These are phyloP conservation scores for Skeletonema grethae DNA, from an alignment of 108 stramenopile genomes.

Conservation along the genomic window DNA sequence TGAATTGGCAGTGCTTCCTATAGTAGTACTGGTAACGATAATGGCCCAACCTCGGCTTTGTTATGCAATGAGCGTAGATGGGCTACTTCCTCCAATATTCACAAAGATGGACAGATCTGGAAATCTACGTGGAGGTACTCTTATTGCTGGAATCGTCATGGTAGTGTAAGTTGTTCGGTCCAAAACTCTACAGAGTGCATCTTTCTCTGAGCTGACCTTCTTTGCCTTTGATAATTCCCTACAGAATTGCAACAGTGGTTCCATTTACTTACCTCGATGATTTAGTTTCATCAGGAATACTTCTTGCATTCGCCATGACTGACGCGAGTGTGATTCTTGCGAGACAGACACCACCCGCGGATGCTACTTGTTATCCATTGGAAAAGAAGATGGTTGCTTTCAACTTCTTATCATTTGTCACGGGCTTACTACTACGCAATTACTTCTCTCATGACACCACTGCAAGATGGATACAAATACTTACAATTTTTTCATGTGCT, in stretches of 20 bases:
- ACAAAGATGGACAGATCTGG: slow-evolving; percentile 62
- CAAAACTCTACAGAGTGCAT: neutral
- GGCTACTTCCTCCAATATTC: slow-evolving; percentile 81
- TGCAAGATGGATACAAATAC: slow-evolving; percentile 1
- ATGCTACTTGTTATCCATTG: slow-evolving; percentile 10
- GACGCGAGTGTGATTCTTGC: slow-evolving; percentile 42
- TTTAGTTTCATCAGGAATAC: slow-evolving; percentile 78
- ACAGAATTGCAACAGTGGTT: slow-evolving; percentile 69
- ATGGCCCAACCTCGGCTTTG: slow-evolving; percentile 88
- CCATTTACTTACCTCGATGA: slow-evolving; percentile 83
- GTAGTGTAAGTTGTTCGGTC: slow-evolving; percentile 16
- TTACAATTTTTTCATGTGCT: slow-evolving; percentile 23
- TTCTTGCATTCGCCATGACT: slow-evolving; percentile 71
- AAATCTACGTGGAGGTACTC: slow-evolving; percentile 48
- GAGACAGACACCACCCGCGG: slow-evolving; percentile 25
- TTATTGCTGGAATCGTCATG: slow-evolving; percentile 57
- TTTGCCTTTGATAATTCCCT: neutral
- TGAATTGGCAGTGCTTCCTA: slow-evolving; percentile 83
- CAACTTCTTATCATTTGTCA: slow-evolving; percentile 21
- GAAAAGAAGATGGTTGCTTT: slow-evolving; percentile 27
- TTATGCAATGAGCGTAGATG: slow-evolving; percentile 86
- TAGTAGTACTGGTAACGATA: slow-evolving; percentile 87
- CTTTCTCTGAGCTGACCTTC: neutral
- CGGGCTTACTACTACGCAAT: slow-evolving; percentile 32
- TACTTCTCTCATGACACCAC: slow-evolving; percentile 21